Base-by-base conservation (phyloP, 73 alveolate species). In the Paramecium primaurelia region DNA sequence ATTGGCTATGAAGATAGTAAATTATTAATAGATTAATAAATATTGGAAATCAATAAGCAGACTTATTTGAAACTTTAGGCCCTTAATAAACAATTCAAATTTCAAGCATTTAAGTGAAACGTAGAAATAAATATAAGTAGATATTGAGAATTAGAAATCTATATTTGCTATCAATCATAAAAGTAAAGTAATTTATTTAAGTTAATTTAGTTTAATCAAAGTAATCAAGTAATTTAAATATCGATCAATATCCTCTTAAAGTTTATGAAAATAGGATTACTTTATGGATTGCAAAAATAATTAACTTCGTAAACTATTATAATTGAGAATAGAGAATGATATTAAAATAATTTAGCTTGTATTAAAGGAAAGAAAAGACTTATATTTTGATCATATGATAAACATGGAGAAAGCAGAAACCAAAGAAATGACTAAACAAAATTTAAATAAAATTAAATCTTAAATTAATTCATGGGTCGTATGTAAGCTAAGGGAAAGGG, bases 401-500 rank as follows among this genome's bases (percentile, higher is more conserved):
- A 89, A 71, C 25, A 71, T 32, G 28, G 71, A 45, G 94, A 89
- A 73, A 51, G 59, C 40, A 89, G 77, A 64, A 64, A 36, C 84
- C 84, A 6, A 89, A 89, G 92, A 71, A 89, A 73, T 80, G 91
- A 80, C 28, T 44, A 45, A 18, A 16, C 10, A 64, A 64, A 64
- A 32, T 64, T 64, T 32, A 73, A 73, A 73, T 37, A 73, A 73
- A 73, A 73, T 73, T 80, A 80, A 80, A 80, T 80, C 91, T 80
- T 32, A 80, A 45, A 37, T 73, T 30, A 89, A 71, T 40, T 58
- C 45, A 89, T 89, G 94, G 94, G 94, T 47, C 94, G 94, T 47
- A 89, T 89, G 94, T 83, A 89, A 71, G 45, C 88, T 40, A 89
- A 89, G 84, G 94, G 94, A 71, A 69, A 89, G 71, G 94, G 94